A percentile compares a stretch with the other conserved stretches of the same genome.
These are phyloP conservation scores for Phytophthora chlamydospora DNA, from an alignment of 352 stramenopile genomes.

Conservation along the genomic window DNA sequence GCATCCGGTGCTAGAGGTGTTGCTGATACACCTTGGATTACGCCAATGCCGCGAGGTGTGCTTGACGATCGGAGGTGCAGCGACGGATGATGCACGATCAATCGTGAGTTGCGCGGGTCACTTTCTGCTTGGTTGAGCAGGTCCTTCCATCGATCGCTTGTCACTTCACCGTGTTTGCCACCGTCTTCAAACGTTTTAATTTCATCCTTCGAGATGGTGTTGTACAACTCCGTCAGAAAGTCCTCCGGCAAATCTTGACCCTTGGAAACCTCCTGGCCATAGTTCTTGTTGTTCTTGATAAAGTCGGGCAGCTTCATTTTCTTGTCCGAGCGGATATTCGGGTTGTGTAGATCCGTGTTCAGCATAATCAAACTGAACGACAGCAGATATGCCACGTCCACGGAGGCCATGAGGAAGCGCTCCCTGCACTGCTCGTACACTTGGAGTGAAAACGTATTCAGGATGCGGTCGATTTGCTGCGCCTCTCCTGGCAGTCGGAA, in stretches of 20 bases:
- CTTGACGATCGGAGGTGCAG: conserved; percentile 33
- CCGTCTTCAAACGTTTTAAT: conserved; percentile 87
- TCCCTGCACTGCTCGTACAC: conserved; percentile 89
- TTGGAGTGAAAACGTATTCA: conserved; percentile 86
- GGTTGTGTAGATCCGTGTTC: conserved; percentile 89
- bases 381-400: conserved; percentile 90
- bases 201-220: conserved; percentile 71
- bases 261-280: conserved; percentile 85
- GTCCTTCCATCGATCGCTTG: conserved; percentile 81
- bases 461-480: conserved; percentile 90
- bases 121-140: conserved; percentile 75
- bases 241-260: conserved; percentile 70
- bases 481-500: conserved; percentile 87
- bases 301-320: conserved; percentile 91
- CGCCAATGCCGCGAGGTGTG: conserved; percentile 23
- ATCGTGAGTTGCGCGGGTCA: conserved; percentile 56
- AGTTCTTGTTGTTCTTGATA: conserved; percentile 91
- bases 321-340: conserved; percentile 83
- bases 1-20: conserved; percentile 26
- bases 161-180: conserved; percentile 79
- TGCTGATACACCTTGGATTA: conserved; percentile 4
- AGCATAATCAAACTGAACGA: conserved; percentile 92
- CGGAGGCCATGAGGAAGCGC: conserved; percentile 81
- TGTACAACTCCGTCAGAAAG: conserved; percentile 80
- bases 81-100: conserved; percentile 65